Evolutionary conservation across 768 basidiomycete species (phyloP).

Genomic region (Exidia glandulosa): DNA sequence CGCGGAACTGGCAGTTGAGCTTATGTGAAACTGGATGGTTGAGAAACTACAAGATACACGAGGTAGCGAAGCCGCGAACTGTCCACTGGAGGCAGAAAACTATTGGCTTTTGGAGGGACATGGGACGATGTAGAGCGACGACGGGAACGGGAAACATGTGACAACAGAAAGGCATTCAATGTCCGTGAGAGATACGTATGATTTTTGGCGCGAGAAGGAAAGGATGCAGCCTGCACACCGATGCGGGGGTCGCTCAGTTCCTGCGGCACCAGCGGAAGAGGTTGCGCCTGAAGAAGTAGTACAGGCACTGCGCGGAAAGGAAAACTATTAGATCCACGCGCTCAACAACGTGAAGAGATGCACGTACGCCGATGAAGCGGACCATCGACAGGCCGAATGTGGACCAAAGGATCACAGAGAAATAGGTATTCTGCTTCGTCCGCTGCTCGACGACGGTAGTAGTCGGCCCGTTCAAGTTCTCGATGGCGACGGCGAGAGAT

Average conservation of each 20-base stretch:
- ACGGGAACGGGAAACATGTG: too few species aligned
- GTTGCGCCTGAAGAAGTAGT: slow-evolving; percentile 74
- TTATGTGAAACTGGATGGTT: too few species aligned
- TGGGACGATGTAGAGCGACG: too few species aligned
- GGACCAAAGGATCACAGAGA: slow-evolving; percentile 67
- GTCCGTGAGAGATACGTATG: too few species aligned
- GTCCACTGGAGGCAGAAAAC: too few species aligned
- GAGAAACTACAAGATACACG: too few species aligned
- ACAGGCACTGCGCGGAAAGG: slow-evolving; percentile 49
- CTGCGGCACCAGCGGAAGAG: slow-evolving; percentile 72
- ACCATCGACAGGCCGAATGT: slow-evolving; percentile 64
- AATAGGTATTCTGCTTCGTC: slow-evolving; percentile 50
- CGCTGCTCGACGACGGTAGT: slow-evolving; percentile 27
- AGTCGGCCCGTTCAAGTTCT: slow-evolving; percentile 51
- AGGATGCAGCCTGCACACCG: not conserved
- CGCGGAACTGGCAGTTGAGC: too few species aligned
- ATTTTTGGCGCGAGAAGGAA: too few species aligned
- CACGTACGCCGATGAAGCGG: slow-evolving; percentile 65
- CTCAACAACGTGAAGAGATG: not conserved
- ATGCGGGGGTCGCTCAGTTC: slow-evolving; percentile 31
- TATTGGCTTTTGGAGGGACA: too few species aligned
- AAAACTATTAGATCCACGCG: not conserved
- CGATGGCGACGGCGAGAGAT: slow-evolving; percentile 57
- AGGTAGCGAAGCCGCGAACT: too few species aligned
- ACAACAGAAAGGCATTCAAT: too few species aligned